Evolutionary conservation across 441 rosid genomes (phyloP).

Genomic region (Eutrema salsugineum): DNA sequence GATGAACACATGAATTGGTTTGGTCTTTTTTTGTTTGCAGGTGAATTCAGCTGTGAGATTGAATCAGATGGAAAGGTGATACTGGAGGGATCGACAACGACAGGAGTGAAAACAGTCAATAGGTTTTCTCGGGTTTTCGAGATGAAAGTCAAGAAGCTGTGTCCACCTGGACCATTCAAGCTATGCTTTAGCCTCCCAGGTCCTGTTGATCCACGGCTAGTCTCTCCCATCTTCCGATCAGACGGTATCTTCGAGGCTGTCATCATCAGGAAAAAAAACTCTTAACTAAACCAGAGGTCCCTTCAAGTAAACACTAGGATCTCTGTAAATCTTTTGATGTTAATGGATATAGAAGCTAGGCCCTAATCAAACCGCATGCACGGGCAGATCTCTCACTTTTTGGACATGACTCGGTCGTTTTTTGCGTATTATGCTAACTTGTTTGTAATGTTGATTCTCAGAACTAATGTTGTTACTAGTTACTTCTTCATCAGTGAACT

Average conservation of each 20-base stretch:
- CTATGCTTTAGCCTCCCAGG: slow-evolving; percentile 53
- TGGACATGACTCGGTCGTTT: background rate
- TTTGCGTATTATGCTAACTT: background rate
- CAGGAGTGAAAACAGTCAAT: slow-evolving; percentile 36
- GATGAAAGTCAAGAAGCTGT: slow-evolving; percentile 35
- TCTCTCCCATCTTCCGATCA: slow-evolving; percentile 45
- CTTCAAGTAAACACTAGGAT: background rate
- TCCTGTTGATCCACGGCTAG: slow-evolving; percentile 50
- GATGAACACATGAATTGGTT: background rate
- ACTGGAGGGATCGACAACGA: slow-evolving; percentile 39
- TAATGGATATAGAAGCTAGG: slow-evolving; percentile 6
- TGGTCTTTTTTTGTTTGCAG: slow-evolving; percentile 26
- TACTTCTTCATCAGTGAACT: background rate
- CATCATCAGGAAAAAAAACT: slow-evolving; percentile 31
- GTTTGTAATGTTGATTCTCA: background rate
- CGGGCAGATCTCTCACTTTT: background rate
- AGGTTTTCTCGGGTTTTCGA: slow-evolving; percentile 44
- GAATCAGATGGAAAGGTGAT: slow-evolving; percentile 46
- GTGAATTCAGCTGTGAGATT: slow-evolving; percentile 55
- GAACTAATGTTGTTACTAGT: background rate
- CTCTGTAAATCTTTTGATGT: slow-evolving; percentile 10
- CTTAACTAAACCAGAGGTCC: slow-evolving; percentile 7
- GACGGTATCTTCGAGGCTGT: slow-evolving; percentile 57
- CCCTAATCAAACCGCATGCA: background rate
- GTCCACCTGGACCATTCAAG: slow-evolving; percentile 42